These are phyloP conservation scores for Trichoderma afroharzianum DNA, from an alignment of 2,329 filamentous ascomycete species.

Conservation along the genomic window DNA sequence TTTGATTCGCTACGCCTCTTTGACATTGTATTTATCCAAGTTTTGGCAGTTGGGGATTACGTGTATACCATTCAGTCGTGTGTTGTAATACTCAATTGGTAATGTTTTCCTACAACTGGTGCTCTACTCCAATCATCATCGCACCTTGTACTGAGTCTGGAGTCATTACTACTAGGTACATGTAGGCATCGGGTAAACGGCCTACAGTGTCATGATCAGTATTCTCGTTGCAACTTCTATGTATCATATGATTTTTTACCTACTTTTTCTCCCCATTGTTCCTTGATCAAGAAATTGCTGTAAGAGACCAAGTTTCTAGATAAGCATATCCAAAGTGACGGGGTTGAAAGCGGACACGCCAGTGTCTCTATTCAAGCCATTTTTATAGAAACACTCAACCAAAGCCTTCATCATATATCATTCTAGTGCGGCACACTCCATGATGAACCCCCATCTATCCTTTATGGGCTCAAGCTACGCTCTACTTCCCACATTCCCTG, in stretches of 20 bases:
- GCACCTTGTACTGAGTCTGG: background rate
- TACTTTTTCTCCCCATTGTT: background rate
- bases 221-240: background rate
- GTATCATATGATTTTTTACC: background rate
- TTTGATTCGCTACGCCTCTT: background rate
- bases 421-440: fast-evolving
- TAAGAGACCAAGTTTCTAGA: background rate
- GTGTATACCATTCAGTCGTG: background rate
- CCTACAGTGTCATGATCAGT: background rate
- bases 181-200: background rate
- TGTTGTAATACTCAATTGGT: background rate
- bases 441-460: background rate
- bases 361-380: background rate
- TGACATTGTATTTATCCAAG: background rate
- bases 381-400: background rate
- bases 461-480: background rate
- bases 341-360: background rate
- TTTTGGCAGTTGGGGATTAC: background rate
- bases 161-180: background rate
- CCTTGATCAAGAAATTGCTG: background rate
- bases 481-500: background rate
- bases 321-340: background rate
- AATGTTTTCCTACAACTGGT: background rate
- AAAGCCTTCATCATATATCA: background rate
- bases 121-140: background rate